Base-by-base conservation (phyloP, 306 rosid genomes). In the Citrullus mucosospermus region DNA sequence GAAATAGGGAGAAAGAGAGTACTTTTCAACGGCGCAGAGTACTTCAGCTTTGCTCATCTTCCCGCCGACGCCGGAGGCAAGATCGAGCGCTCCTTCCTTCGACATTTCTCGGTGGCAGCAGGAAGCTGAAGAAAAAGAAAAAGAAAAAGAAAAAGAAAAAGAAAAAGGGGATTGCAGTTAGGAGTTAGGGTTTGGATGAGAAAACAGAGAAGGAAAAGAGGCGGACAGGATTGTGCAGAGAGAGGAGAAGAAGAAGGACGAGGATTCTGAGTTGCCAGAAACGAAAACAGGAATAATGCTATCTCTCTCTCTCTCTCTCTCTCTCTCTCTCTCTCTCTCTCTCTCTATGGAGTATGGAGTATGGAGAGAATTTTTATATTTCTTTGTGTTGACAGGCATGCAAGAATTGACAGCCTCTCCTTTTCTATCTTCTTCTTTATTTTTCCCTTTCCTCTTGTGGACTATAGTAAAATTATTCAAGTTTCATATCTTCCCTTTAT, bases 41-140 rank as follows among this genome's bases (percentile, higher is more conserved):
- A 93, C 93, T 8, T 91, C 82, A 18, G n/a, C 60, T 65, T 88
- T 93, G 60, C 88, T 89, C 17, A 93, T 85, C 88, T 90, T 89
- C 50, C 98, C 98, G 58, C 98, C 98, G 57, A 91, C 79, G 59
- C 92, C 96, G 4, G 92, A 84, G 58, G 93, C 93, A 80, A 93
- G 96, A 90, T 93, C 98, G 86, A 91, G 71, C 22, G 87, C 89
- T 32, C 87, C 92, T 25, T 85, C 80, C 80, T 86, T 84, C 81
- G 88, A 78, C 86, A 75, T 48, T 4, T 82, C 65, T 41, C 36
- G 28, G 28, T 12, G 32, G 1, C 1, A 7, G 28, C 15, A 28
- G 39, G 6, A 15, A 30, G 44, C 44, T 63, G 18, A 32, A 51
- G 5, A 51, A 51, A 1, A 51, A 50, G 10, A 48, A 3, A 12